Base-by-base conservation (phyloP, 73 alveolate species). In the Blepharisma japonicum region DNA sequence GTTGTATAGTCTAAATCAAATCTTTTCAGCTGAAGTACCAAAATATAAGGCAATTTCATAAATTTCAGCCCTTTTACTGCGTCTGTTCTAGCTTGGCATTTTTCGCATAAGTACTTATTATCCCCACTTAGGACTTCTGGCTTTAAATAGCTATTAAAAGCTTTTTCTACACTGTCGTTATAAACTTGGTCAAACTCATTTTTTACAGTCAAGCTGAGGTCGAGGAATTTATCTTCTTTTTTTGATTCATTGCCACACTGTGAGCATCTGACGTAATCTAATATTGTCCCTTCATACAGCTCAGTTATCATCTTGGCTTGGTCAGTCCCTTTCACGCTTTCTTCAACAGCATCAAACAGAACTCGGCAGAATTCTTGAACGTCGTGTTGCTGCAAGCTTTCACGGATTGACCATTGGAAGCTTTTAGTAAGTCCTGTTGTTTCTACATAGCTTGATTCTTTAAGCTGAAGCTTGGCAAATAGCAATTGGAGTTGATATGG, bases 261-360 rank as follows among this genome's bases (percentile, higher is more conserved):
- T 54, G 77, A 78, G 82, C 99, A 95, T 82, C 84, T 81, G 55
- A 94, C 90, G 68, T 91, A 87, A 48, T 91, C 91, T 14, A 68
- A 6, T 47, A 81, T 72, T 20, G 68, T 80, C 8, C 99, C 99
- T 85, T 93, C 87, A 18, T 56, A 77, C 39, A 56, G 53, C 46
- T 48, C 80, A 21, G 91, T 77, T 21, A 95, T 83, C 53, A 78
- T 77, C 70, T 91, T 86, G 55, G 74, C 86, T 68, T 86, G 55
- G 46, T 90, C 92, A 38, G 83, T 83, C 8, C 86, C 74, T 32
- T 83, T 87, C 56, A 84, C 83, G 70, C 92, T 77, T 51, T 86
- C 70, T 83, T 95, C 98, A 50, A 95, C 86, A 6, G 99, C 99
- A 77, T 92, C 98, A 71, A 95, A 95, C 71, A 95, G 90, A 55